Conservation (phyloP, 352 stramenopile genomes). For the Pythium pyrilobum region DNA sequence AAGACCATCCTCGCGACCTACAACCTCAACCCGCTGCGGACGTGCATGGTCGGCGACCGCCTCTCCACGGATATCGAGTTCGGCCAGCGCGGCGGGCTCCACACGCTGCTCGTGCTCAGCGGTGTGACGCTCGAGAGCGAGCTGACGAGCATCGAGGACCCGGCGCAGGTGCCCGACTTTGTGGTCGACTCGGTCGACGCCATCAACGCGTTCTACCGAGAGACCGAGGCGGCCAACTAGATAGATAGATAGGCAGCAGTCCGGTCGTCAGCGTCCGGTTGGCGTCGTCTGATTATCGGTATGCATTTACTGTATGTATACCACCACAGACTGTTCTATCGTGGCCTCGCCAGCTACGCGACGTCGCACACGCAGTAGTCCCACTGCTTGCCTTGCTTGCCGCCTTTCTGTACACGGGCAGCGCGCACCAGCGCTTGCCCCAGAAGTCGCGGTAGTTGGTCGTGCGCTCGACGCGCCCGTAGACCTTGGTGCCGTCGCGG, state of each 20-base stretch:
- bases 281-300: no score
- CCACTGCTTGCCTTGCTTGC: background rate
- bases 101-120: constrained; percentile 73
- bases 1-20: constrained; percentile 75
- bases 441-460: background rate
- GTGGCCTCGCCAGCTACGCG: no score
- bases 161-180: constrained; percentile 53
- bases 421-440: constrained; percentile 2
- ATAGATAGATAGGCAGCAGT: no score
- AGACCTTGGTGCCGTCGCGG: background rate
- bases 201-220: constrained; percentile 54
- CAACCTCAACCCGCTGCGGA: constrained; percentile 58
- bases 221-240: no score
- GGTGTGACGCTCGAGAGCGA: constrained; percentile 63
- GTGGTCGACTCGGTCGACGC: constrained; percentile 67
- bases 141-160: constrained; percentile 42
- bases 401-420: constrained; percentile 4
- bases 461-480: background rate
- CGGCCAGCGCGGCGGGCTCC: constrained; percentile 54
- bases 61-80: constrained; percentile 85
- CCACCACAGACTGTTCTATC: no score
- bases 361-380: background rate
- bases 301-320: no score
- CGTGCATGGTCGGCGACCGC: constrained; percentile 85
- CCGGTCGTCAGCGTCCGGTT: no score